Evolutionary conservation across 2,329 filamentous ascomycete genomes (phyloP).

Genomic region (Trichophyton verrucosum): DNA sequence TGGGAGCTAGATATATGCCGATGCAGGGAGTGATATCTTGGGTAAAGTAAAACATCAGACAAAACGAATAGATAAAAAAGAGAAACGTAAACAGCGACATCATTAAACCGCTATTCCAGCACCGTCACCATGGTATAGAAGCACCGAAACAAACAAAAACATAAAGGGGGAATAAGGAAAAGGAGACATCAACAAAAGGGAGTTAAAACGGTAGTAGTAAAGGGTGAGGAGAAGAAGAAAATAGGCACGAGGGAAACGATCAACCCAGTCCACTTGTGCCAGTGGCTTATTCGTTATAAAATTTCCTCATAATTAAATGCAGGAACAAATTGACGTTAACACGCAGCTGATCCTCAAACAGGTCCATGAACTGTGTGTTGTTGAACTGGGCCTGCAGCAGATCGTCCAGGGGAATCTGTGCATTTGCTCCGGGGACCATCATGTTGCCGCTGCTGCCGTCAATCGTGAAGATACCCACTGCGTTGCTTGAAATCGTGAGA

Average conservation of each 20-base stretch:
- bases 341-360: conserved; percentile 77
- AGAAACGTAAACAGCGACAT: conserved; percentile 8
- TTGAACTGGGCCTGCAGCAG: conserved; percentile 94
- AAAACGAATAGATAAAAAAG: conserved; percentile 12
- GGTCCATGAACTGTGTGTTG: conserved; percentile 86
- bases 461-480: conserved; percentile 85
- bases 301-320: conserved; percentile 98
- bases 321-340: conserved; percentile 94
- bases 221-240: background rate
- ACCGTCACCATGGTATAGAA: background rate
- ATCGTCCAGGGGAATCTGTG: conserved; percentile 80
- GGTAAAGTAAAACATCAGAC: background rate
- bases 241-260: background rate
- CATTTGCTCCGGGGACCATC: conserved; percentile 79
- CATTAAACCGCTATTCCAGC: background rate
- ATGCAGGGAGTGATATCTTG: background rate
- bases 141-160: background rate
- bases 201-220: background rate
- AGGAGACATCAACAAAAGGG: background rate
- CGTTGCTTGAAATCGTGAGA: conserved; percentile 84
- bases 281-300: conserved; percentile 47
- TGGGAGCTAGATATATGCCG: background rate
- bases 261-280: background rate
- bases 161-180: background rate
- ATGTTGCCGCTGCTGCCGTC: conserved; percentile 86